Percentiles rank a stretch among this genome's conserved stretches.
phyloP scores from a whole-genome alignment of 2,329 filamentous ascomycete species.

The Aaosphaeria pasadenensis region DNA sequence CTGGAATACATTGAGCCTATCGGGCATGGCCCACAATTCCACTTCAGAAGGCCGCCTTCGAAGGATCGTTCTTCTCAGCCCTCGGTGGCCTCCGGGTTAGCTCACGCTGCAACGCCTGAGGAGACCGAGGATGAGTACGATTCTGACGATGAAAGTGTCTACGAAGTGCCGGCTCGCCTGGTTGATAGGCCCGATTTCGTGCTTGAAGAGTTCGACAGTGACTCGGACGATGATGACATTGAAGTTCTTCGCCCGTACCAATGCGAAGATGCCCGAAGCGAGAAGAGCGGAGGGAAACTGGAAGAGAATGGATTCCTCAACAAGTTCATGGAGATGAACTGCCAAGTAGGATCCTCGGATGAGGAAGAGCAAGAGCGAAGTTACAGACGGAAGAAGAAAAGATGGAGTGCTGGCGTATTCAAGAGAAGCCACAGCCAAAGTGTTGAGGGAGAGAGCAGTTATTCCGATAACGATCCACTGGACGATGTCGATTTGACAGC shows the following conservation, averaged over 20 bases:
- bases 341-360: constrained; percentile 31
- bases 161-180: constrained; percentile 21
- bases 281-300: constrained; percentile 23
- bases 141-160: constrained; percentile 25
- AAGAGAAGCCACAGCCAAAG: constrained; percentile 48
- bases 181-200: constrained; percentile 35
- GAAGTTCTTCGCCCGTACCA: constrained; percentile 45
- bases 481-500: constrained; percentile 38
- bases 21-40: constrained; percentile 32
- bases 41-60: constrained; percentile 35
- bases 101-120: constrained; percentile 27
- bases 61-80: constrained; percentile 33
- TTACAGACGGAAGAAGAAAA: constrained; percentile 37
- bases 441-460: constrained; percentile 43
- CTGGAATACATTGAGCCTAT: constrained; percentile 37
- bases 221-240: constrained; percentile 38
- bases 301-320: constrained; percentile 30
- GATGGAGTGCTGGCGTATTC: constrained; percentile 41
- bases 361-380: constrained; percentile 25
- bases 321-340: constrained; percentile 33
- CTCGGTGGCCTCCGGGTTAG: constrained; percentile 36
- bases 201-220: constrained; percentile 43
- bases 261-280: constrained; percentile 41
- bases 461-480: constrained; percentile 40
- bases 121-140: constrained; percentile 28